A percentile compares a stretch with the other conserved stretches of the same genome.
These are phyloP conservation scores for Xerocomellus chrysenteron DNA, from an alignment of 768 basidiomycete species.

Conservation along the genomic window DNA sequence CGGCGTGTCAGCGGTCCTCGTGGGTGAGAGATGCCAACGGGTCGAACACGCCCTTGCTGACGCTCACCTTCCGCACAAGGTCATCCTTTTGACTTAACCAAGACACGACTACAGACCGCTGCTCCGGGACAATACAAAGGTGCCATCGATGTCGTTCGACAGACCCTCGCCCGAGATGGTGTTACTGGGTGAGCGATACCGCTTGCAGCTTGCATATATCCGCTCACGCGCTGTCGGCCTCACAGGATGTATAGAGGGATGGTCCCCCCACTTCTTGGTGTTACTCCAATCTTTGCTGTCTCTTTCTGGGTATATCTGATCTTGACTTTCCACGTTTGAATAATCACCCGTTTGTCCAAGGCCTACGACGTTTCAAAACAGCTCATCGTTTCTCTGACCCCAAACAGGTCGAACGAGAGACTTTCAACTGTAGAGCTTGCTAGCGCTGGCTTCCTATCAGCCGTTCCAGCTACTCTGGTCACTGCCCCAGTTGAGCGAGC, in stretches of 20 bases:
- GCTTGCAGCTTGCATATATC: not conserved
- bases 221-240: constrained; percentile 1
- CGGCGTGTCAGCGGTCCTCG: constrained; percentile 82
- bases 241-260: constrained; percentile 86
- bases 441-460: constrained; percentile 90
- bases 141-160: constrained; percentile 90
- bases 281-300: constrained; percentile 97
- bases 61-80: constrained; percentile 45
- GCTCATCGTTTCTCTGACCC: constrained; percentile 75
- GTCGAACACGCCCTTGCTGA: not conserved
- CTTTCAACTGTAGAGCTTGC: constrained; percentile 83
- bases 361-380: constrained; percentile 93
- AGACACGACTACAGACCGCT: constrained; percentile 95
- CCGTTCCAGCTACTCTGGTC: constrained; percentile 85
- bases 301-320: constrained; percentile 82
- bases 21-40: constrained; percentile 55
- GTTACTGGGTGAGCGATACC: constrained; percentile 64
- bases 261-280: constrained; percentile 88
- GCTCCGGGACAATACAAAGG: constrained; percentile 85
- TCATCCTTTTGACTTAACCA: constrained; percentile 97
- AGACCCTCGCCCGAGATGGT: constrained; percentile 90
- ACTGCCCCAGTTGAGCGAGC: constrained; percentile 97
- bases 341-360: constrained; percentile 39
- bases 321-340: not conserved
- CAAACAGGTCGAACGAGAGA: constrained; percentile 61